Evolutionary conservation across 2,329 filamentous ascomycete species (phyloP), one percentile per base, ranked within the genome.

Genomic region (Aspergillus tamarii): DNA sequence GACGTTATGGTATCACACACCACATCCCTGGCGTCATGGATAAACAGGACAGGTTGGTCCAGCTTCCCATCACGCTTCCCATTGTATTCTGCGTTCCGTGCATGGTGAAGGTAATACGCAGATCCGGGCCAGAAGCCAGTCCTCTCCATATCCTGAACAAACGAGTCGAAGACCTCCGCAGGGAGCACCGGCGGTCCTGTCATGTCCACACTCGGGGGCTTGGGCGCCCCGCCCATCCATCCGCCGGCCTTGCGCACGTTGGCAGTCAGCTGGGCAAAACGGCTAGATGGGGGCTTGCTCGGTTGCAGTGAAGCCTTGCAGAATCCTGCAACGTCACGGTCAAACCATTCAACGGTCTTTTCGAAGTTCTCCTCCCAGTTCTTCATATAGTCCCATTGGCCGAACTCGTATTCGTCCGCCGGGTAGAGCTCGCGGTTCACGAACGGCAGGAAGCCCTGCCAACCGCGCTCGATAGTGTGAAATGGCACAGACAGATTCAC

Each of bases 361-460:
- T 61, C 59, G 26, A 57, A 61, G 43, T 61, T 23, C 28, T 61
- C 59, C 43, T 61, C 53, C 39, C 45, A 61, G 28, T 46, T 34
- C 53, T 57, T 61, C 53, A 61, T 61, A 54, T 61, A 61, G 32
- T 61, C 59, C 59, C 59, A 61, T 43, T 61, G 59, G 9, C 59
- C 59, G 34, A 61, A 61, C 21, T 61, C 59, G 23, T 76, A 83
- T 64, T 83, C 58, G 34, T 80, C 77, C 19, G 71, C 74, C 0
- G 83, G 83, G 65, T 84, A 84, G 11, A 83, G 57, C 0, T 81
- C 76, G 11, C 82, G 78, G 67, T 84, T 78, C 8, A 81, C 69
- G 3, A 74, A 61, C 3, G 74, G 70, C 14, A 81, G 56, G 11
- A 79, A 59, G 10, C 72, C 67, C 0, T 79, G 72, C 26, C 82